Base-by-base conservation (phyloP, 176 grass and related monocot species). In the Oryza coarctata region DNA sequence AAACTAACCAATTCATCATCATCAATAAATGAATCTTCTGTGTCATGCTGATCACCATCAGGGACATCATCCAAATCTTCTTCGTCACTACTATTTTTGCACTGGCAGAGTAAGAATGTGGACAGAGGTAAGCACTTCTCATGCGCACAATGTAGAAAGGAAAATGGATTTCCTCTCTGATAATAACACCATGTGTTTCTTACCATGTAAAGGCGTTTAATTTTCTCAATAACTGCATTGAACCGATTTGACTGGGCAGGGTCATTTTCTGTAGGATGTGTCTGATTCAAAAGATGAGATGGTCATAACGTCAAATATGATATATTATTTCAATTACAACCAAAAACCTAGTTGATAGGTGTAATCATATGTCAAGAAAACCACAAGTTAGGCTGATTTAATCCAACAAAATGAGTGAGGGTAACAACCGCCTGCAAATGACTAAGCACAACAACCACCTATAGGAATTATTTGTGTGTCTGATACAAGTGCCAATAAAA, bases 21-120 rank as follows among this genome's bases (percentile, higher is more conserved):
- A 83, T 94, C 92, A 80, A 94, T 94, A 63, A 94, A 94, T 27
- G 89, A 94, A 87, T 94, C 92, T 65, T 94, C 89, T 13, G 92
- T 94, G 62, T 94, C 92, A 86, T 94, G 92, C 63, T 92, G 92
- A 88, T 94, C 89, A 86, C 92, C 92, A 79, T 89, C 92, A 35
- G 87, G 92, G 17, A 71, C 85, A 77, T 89, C 92, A 87, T 85
- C 81, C 38, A 88, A 3, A 74, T 92, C 84, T 87, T 92, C 92
- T 61, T 94, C 92, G 7, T 94, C 87, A 40, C 92, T 94, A 52
- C 92, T 94, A 66, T 92, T 87, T 41, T 91, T 92, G 2, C 89
- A 89, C 92, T 94, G 41, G 29, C 65, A 84, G 12, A 45, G 83
- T 58, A 39, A 26, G 23, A 18, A 61, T 22, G 74, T 45, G 57